Conservation (phyloP, 805 yeast species). For the Ogataea paradorogensis region DNA sequence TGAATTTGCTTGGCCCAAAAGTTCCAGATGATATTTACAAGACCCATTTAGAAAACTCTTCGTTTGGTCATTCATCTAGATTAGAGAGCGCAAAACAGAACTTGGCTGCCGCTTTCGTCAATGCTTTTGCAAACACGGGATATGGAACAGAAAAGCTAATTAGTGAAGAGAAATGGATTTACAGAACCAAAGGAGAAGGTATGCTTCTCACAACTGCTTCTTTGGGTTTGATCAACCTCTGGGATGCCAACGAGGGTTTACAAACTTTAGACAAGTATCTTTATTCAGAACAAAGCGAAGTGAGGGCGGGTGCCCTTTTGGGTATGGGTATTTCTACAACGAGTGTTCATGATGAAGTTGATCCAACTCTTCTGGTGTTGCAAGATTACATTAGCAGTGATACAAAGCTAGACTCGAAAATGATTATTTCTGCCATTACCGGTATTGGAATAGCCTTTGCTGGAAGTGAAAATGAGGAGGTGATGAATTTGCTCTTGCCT, state of each 20-base stretch:
- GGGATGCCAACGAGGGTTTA: constrained; percentile 89
- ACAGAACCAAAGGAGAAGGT: constrained; percentile 87
- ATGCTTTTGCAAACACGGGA: constrained; percentile 87
- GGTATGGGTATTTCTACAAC: constrained; percentile 93
- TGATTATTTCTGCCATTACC: constrained; percentile 78
- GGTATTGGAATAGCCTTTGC: constrained; percentile 95
- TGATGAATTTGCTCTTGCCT: constrained; percentile 74
- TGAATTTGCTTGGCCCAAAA: constrained; percentile 84
- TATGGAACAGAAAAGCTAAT: constrained; percentile 82
- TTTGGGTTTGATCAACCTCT: constrained; percentile 82
- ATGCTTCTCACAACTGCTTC: constrained; percentile 91
- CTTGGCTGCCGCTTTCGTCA: constrained; percentile 91
- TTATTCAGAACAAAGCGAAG: constrained; percentile 79
- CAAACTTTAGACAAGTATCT: constrained; percentile 86
- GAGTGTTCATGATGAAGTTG: constrained; percentile 94
- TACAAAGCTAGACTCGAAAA: constrained; percentile 53
- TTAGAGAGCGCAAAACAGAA: constrained; percentile 94
- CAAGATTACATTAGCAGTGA: constrained; percentile 59
- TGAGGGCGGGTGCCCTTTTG: constrained; percentile 93
- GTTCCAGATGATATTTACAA: constrained; percentile 94
- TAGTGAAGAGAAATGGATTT: constrained; percentile 77
- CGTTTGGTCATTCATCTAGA: constrained; percentile 51
- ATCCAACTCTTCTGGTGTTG: constrained; percentile 81
- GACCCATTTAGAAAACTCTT: constrained; percentile 74
- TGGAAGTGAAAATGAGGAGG: constrained; percentile 86